Evolutionary conservation across 2,329 filamentous ascomycete species (phyloP).

Genomic region (Cercospora citrullina): DNA sequence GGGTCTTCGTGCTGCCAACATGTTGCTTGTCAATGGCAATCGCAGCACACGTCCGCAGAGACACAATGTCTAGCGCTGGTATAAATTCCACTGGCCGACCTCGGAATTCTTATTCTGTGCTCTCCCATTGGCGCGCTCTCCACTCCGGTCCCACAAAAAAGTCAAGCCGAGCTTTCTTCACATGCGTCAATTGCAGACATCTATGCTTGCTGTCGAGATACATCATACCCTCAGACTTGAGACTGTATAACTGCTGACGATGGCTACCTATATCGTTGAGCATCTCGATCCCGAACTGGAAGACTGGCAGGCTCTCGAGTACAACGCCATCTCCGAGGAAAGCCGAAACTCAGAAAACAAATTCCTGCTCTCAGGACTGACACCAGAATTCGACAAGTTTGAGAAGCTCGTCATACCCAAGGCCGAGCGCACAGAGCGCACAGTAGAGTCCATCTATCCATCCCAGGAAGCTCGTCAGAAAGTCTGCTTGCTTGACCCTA

Average conservation of each 20-base stretch:
- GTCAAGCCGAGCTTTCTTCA: slow-evolving; percentile 6
- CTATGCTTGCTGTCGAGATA: neutral
- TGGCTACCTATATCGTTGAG: slow-evolving; percentile 80
- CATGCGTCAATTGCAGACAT: neutral
- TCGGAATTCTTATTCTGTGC: slow-evolving; percentile 9
- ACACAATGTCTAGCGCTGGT: neutral
- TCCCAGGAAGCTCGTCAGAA: slow-evolving; percentile 63
- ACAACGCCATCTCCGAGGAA: slow-evolving; percentile 81
- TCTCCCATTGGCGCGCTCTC: slow-evolving; percentile 1
- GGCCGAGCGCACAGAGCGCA: slow-evolving; percentile 37
- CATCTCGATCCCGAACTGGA: slow-evolving; percentile 95
- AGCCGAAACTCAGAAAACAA: slow-evolving; percentile 64
- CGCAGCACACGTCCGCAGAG: neutral
- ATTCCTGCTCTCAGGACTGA: slow-evolving; percentile 38
- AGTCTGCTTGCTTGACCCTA: slow-evolving; percentile 87
- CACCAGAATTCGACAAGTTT: slow-evolving; percentile 56
- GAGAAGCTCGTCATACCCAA: slow-evolving; percentile 22
- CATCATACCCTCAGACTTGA: neutral
- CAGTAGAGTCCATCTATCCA: slow-evolving; percentile 78
- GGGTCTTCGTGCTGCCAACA: slow-evolving; percentile 32
- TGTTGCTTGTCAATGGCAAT: slow-evolving; percentile 24
- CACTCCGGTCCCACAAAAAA: slow-evolving; percentile 16
- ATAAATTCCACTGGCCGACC: slow-evolving; percentile 11
- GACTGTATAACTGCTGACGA: neutral
- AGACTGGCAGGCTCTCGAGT: slow-evolving; percentile 91